phyloP scores from a whole-genome alignment of 306 rosid species.

The Comarum palustre region DNA sequence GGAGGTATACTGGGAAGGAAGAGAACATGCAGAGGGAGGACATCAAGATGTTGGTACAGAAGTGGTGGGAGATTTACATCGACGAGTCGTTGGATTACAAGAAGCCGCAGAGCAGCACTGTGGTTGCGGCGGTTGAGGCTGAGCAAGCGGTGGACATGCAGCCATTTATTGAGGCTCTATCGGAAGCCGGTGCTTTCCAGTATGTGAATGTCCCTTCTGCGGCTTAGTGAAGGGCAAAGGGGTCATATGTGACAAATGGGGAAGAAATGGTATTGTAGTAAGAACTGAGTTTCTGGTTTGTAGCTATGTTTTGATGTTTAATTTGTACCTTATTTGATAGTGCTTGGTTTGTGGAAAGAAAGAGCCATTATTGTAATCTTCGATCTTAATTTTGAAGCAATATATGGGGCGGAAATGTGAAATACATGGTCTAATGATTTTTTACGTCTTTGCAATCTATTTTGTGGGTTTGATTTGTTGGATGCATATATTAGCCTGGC shows the following conservation, averaged over 20 bases:
- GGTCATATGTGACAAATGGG: background rate
- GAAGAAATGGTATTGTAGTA: background rate
- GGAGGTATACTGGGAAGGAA: conserved; percentile 77
- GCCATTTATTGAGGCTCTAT: conserved; percentile 46
- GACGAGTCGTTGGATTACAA: conserved; percentile 55
- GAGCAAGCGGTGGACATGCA: conserved; percentile 30
- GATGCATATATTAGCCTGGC: no score
- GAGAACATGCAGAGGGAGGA: conserved; percentile 85
- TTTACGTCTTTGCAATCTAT: no score
- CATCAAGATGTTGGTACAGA: conserved; percentile 59
- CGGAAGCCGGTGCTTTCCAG: conserved; percentile 43
- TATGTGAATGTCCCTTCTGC: conserved; percentile 68
- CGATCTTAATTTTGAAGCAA: no score
- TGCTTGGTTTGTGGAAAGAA: background rate
- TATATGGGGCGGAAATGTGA: no score
- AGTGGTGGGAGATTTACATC: conserved; percentile 69
- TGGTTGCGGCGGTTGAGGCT: conserved; percentile 12
- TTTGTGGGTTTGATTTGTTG: no score
- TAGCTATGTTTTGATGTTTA: background rate
- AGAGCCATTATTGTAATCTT: background rate
- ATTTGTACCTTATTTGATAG: background rate
- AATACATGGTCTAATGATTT: no score
- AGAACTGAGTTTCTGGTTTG: background rate
- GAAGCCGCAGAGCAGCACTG: conserved; percentile 9
- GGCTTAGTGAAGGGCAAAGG: conserved; percentile 30